Evolutionary conservation across 257 asterid genomes (phyloP).

Genomic region (Primulina huaijiensis): DNA sequence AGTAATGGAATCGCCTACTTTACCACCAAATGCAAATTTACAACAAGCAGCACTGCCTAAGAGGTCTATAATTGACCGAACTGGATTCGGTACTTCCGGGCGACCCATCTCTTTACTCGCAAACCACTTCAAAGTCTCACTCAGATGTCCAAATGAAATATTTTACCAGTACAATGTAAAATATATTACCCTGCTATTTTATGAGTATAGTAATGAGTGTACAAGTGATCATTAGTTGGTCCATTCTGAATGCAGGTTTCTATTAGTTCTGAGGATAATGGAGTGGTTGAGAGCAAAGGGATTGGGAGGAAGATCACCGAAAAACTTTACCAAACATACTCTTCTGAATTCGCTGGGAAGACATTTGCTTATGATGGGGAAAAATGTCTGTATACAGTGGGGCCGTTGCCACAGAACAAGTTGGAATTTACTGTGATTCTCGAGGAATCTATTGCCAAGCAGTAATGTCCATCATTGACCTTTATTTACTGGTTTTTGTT

Average conservation of each 20-base stretch:
- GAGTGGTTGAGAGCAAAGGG: conserved; percentile 46
- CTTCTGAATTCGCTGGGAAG: conserved; percentile 67
- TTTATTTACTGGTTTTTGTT: conserved; percentile 5
- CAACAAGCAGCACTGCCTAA: conserved; percentile 39
- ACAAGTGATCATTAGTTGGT: conserved; percentile 19
- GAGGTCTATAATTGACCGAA: conserved; percentile 49
- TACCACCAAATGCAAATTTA: conserved; percentile 30
- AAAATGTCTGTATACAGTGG: conserved; percentile 65
- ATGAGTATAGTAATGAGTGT: conserved; percentile 10
- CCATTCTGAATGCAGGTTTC: conserved; percentile 55
- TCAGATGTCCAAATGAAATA: conserved; percentile 45
- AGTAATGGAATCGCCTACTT: conserved; percentile 40
- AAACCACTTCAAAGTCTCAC: conserved; percentile 71
- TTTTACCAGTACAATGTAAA: conserved; percentile 74
- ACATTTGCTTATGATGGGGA: conserved; percentile 84
- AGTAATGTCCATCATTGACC: conserved; percentile 36
- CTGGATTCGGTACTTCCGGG: conserved; percentile 72
- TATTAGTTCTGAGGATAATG: conserved; percentile 49
- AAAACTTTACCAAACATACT: conserved; percentile 59
- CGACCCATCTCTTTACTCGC: conserved; percentile 52
- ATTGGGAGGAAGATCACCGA: conserved; percentile 66
- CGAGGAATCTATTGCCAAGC: conserved; percentile 62
- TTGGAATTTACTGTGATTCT: conserved; percentile 55
- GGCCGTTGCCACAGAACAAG: conserved; percentile 67
- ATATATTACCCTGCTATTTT: conserved; percentile 19